phyloP scores from a whole-genome alignment of 352 stramenopile genomes.

The Aphanomyces euteiches region DNA sequence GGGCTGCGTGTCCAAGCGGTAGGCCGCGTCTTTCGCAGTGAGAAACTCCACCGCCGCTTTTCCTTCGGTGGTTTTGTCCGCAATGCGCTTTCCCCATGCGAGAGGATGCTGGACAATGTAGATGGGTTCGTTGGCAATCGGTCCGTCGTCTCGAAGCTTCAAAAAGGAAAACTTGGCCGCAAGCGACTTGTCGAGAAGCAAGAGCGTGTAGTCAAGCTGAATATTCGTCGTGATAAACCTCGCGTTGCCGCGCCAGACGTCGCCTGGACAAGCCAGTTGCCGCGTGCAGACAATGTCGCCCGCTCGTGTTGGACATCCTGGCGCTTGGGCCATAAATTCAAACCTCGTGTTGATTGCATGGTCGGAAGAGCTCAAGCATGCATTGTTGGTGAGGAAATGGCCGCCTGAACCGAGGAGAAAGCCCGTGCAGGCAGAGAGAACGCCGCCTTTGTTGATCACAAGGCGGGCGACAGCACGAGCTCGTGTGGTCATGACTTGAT shows the following conservation, averaged over 20 bases:
- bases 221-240: slow-evolving; percentile 47
- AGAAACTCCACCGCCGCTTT: slow-evolving; percentile 42
- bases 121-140: slow-evolving; percentile 49
- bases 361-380: slow-evolving; percentile 48
- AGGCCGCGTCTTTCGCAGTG: slow-evolving; percentile 36
- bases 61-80: slow-evolving; percentile 42
- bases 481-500: slow-evolving; percentile 54
- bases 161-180: slow-evolving; percentile 51
- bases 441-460: slow-evolving; percentile 40
- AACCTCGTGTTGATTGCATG: slow-evolving; percentile 46
- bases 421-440: slow-evolving; percentile 45
- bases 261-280: slow-evolving; percentile 38
- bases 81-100: slow-evolving; percentile 50
- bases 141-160: slow-evolving; percentile 40
- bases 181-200: slow-evolving; percentile 43
- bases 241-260: slow-evolving; percentile 36
- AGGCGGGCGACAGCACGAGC: slow-evolving; percentile 50
- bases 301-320: slow-evolving; percentile 35
- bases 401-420: slow-evolving; percentile 58
- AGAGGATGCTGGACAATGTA: slow-evolving; percentile 68
- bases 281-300: slow-evolving; percentile 35
- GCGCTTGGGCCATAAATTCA: slow-evolving; percentile 62
- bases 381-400: slow-evolving; percentile 65
- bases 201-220: slow-evolving; percentile 54
- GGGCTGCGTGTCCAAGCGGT: slow-evolving; percentile 57